phyloP scores from a whole-genome alignment of 2,329 filamentous ascomycete species.

The Emericellopsis atlantica region DNA sequence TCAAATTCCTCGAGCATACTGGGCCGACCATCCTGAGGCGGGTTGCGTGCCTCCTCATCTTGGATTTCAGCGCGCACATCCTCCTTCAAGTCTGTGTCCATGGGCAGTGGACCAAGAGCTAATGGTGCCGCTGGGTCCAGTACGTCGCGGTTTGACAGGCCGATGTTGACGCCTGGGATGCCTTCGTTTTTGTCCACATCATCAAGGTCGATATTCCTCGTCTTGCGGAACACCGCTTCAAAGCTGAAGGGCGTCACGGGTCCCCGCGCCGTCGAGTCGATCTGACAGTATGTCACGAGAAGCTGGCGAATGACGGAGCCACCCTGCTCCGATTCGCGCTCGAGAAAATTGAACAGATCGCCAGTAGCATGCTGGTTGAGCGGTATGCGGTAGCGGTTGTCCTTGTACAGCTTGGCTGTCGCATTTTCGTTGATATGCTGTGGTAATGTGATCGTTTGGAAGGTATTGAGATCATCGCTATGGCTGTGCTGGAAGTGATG shows the following conservation, averaged over 20 bases:
- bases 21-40: conserved; percentile 56
- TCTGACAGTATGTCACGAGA: conserved; percentile 46
- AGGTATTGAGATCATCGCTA: conserved; percentile 62
- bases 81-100: conserved; percentile 70
- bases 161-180: conserved; percentile 49
- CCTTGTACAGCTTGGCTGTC: conserved; percentile 68
- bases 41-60: conserved; percentile 70
- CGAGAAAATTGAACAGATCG: conserved; percentile 76
- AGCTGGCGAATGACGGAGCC: conserved; percentile 68
- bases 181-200: conserved; percentile 52
- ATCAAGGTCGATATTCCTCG: conserved; percentile 49
- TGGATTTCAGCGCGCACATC: conserved; percentile 81
- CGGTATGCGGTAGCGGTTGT: conserved; percentile 80
- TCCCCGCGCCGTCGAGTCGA: conserved; percentile 46
- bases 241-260: conserved; percentile 54
- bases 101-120: conserved; percentile 68
- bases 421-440: conserved; percentile 68
- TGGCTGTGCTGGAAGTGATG: conserved; percentile 64
- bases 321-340: conserved; percentile 72
- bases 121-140: conserved; percentile 45
- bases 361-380: conserved; percentile 77
- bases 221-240: conserved; percentile 43
- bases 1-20: conserved; percentile 82
- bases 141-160: conserved; percentile 47
- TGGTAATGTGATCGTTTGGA: conserved; percentile 63